Evolutionary conservation across 192 early-diverging fungal species (phyloP).

Genomic region (Umbelopsis isabellina): DNA sequence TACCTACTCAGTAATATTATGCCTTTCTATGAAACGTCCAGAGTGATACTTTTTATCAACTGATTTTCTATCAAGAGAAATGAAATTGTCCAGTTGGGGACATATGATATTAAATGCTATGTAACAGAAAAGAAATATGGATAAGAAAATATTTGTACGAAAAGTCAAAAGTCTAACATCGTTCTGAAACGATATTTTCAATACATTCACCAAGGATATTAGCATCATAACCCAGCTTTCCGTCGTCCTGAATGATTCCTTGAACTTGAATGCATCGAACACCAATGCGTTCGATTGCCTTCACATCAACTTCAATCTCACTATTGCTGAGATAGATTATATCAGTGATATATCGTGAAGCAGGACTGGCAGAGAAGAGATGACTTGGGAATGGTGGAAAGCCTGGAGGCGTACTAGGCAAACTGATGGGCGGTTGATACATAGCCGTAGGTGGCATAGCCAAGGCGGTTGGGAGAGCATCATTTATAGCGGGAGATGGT

Average conservation of each 20-base stretch:
- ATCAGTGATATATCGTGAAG: slow-evolving; percentile 54
- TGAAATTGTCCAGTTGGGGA: no score
- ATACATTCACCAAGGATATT: neutral
- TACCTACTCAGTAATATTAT: slow-evolving; percentile 7
- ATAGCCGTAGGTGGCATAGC: neutral
- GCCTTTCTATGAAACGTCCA: neutral
- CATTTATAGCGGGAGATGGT: neutral
- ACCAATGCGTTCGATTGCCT: slow-evolving; percentile 51
- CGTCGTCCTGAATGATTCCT: slow-evolving; percentile 18
- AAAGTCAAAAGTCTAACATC: neutral
- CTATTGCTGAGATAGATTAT: slow-evolving; percentile 55
- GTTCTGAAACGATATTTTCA: slow-evolving; percentile 2
- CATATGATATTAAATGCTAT: slow-evolving; percentile 1
- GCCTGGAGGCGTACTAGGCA: slow-evolving; percentile 21
- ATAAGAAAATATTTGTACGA: neutral
- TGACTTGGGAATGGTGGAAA: slow-evolving; percentile 42
- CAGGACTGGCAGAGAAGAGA: slow-evolving; percentile 33
- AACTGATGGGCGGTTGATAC: neutral
- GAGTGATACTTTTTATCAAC: neutral
- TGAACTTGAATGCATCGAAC: slow-evolving; percentile 47
- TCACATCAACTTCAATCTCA: slow-evolving; percentile 50
- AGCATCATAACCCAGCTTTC: slow-evolving; percentile 22
- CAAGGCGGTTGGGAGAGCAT: neutral
- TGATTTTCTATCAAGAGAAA: no score
- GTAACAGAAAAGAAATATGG: slow-evolving; percentile 9